Base-by-base conservation (phyloP, 208 protist genomes). In the Vickermania ingenoplastis region DNA sequence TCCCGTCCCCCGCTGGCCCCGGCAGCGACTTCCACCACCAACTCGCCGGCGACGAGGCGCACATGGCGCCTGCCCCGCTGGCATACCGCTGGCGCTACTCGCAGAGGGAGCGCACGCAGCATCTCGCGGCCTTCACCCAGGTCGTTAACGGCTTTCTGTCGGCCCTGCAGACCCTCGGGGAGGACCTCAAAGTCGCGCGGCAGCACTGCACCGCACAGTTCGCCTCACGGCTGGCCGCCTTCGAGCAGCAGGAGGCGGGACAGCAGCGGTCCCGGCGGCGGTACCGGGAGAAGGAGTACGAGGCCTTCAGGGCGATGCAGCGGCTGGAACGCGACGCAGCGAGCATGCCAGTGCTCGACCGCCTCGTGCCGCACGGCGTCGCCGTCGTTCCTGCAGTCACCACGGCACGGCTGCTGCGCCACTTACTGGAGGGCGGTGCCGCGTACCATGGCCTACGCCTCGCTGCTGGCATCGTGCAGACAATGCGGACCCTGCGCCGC, bases 381-480 rank as follows among this genome's bases (percentile, higher is more conserved):
- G 65, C 62, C 31, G 65, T 71, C 23, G 68, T 86, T 2, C 63
- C 63, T 24, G 60, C 77, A 0, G 64, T 69, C 28, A 76, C 65
- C 22, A 61, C 73, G 2, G 69, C 75, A 24, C 54, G 58, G 11
- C 59, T 87, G 2, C 60, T 91, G 41, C 69, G 69, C 0, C 68
- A 75, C 17, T 53, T 85, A 51, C 48, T 76, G 14, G 71, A 86
- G 45, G 57, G 68, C 11, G n/a, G n/a, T n/a, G 49, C 56, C 30
- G 58, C 68, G 2, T 88, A 82, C 69, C 76, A 75, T 53, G 69
- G 75, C 1, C 48, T 91, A 26, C 66, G 71, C 23, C 61, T 85
- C 17, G 67, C 78, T 0, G 63, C 79, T 2, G 68, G 71, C 2
- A 71, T 77, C 5, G 58, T 87, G 52, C 67, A 81, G 30, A 62